These are phyloP conservation scores for Candida sanyiensis DNA, from an alignment of 805 yeast species.

Conservation along the genomic window DNA sequence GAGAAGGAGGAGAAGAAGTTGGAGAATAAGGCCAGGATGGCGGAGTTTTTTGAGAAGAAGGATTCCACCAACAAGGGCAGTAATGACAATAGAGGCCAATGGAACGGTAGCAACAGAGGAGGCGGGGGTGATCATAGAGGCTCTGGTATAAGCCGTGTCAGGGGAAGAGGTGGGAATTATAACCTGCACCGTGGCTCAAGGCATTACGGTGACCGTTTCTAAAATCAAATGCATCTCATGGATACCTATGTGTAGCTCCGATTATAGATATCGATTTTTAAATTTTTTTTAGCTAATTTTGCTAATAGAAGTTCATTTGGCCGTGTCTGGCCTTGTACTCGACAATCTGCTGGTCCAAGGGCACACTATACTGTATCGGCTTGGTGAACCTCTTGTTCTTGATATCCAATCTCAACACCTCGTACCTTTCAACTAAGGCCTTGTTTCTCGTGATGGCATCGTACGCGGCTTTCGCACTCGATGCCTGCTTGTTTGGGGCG, in stretches of 20 bases:
- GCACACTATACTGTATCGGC: too few relatives aligned
- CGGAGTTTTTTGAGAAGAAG: neutral
- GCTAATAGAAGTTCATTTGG: neutral
- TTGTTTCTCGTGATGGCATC: conserved; percentile 54
- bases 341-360: too few relatives aligned
- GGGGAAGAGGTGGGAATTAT: too few relatives aligned
- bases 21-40: neutral
- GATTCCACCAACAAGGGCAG: neutral
- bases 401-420: conserved; percentile 2
- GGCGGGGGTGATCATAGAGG: neutral
- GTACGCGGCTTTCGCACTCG: conserved; percentile 79
- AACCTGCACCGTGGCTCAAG: too few relatives aligned
- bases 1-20: neutral
- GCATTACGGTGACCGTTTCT: neutral
- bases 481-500: conserved; percentile 57
- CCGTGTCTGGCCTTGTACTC: too few relatives aligned
- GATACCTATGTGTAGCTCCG: neutral
- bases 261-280: neutral
- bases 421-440: conserved; percentile 43
- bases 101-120: neutral
- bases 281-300: neutral
- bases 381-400: neutral
- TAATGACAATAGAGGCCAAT: neutral
- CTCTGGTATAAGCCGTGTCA: neutral
- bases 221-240: neutral